phyloP scores from a whole-genome alignment of 345 rosid genomes.

The Rubroshorea leprosula region DNA sequence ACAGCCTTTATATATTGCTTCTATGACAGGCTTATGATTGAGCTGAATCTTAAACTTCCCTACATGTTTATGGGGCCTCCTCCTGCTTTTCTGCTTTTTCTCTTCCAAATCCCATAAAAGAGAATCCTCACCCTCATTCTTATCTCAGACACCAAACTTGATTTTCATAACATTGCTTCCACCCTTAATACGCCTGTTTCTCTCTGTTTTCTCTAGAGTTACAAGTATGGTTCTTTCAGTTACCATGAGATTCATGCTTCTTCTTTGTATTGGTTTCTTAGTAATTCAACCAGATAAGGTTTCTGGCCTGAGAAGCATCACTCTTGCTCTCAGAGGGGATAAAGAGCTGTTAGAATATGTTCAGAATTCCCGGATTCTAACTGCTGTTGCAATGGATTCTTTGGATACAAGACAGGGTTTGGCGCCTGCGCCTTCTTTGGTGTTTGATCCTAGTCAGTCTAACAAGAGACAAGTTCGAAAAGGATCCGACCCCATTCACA shows the following conservation, averaged over 20 bases:
- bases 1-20: constrained; percentile 53
- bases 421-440: constrained; percentile 51
- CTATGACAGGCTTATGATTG: constrained; percentile 41
- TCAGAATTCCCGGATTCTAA: constrained; percentile 32
- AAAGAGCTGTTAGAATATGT: constrained; percentile 23
- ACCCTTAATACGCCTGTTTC: constrained; percentile 6
- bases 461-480: constrained; percentile 54
- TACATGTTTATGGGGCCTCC: constrained; percentile 34
- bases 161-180: constrained; percentile 16
- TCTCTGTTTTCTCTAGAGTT: constrained; percentile 4
- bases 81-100: constrained; percentile 26
- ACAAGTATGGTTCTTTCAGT: constrained; percentile 36
- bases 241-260: constrained; percentile 30
- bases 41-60: constrained; percentile 46
- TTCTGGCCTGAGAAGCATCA: constrained; percentile 34
- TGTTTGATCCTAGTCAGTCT: constrained; percentile 54
- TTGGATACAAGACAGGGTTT: constrained; percentile 21
- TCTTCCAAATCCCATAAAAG: constrained; percentile 33
- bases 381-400: constrained; percentile 27
- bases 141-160: constrained; percentile 17
- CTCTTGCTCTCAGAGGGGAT: constrained; percentile 39
- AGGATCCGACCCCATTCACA: constrained; percentile 94
- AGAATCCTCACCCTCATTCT: constrained; percentile 19
- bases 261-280: constrained; percentile 30
- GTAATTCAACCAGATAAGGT: constrained; percentile 32